Evolutionary conservation across 345 rosid genomes (phyloP).

Genomic region (Euphorbia lathyris): DNA sequence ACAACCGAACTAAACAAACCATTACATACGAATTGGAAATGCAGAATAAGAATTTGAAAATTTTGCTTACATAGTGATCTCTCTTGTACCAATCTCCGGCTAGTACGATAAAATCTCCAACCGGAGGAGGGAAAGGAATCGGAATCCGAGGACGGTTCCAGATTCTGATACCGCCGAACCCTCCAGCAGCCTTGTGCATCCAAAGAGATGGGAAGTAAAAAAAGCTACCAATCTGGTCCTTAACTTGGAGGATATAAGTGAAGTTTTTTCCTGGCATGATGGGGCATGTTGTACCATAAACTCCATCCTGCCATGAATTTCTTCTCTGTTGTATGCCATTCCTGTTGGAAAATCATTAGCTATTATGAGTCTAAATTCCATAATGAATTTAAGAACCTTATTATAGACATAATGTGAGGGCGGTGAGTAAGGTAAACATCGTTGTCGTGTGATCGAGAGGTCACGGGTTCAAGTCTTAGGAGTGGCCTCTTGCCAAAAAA

Average conservation of each 20-base stretch:
- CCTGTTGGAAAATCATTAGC: conserved; percentile 35
- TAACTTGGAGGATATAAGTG: conserved; percentile 66
- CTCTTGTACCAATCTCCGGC: conserved; percentile 78
- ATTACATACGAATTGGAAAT: too few relatives aligned
- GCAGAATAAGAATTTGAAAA: not conserved
- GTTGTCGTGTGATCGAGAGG: too few relatives aligned
- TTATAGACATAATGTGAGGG: too few relatives aligned
- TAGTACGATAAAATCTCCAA: conserved; percentile 61
- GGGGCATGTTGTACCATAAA: conserved; percentile 74
- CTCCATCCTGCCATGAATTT: conserved; percentile 84
- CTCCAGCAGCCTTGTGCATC: conserved; percentile 82
- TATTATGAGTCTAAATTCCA: not conserved
- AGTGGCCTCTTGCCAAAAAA: too few relatives aligned
- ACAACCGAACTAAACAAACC: too few relatives aligned
- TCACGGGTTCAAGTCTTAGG: too few relatives aligned
- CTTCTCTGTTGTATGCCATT: conserved; percentile 78
- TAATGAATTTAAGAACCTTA: not conserved
- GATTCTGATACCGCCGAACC: conserved; percentile 62
- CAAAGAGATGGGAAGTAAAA: conserved; percentile 79
- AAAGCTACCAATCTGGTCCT: conserved; percentile 86
- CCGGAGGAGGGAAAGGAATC: conserved; percentile 71
- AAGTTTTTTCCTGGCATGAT: conserved; percentile 72
- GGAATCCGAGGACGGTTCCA: conserved; percentile 67
- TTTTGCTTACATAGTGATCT: conserved; percentile 49
- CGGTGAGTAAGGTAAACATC: too few relatives aligned